These are phyloP conservation scores for Microdochium trichocladiopsis DNA, from an alignment of 2,329 filamentous ascomycete species.

Conservation along the genomic window DNA sequence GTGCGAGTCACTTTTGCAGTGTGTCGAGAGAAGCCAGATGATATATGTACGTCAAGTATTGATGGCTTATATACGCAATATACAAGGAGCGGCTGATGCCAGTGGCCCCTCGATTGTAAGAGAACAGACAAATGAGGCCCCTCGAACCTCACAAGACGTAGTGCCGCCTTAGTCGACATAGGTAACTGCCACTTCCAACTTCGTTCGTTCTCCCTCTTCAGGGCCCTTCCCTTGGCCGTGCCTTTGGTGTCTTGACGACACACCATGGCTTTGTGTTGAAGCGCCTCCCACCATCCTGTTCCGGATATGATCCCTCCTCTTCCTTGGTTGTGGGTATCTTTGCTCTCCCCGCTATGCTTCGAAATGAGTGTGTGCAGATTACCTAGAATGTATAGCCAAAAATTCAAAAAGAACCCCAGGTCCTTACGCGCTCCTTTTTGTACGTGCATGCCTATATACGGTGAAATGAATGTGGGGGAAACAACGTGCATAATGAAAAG, in stretches of 20 bases:
- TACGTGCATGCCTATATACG: not conserved
- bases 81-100: not conserved
- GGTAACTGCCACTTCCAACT: not conserved
- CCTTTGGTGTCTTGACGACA: too few species aligned
- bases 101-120: not conserved
- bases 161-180: not conserved
- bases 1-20: too few species aligned
- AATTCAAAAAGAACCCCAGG: not conserved
- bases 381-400: not conserved
- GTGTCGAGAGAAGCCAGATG: too few species aligned
- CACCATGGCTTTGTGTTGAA: too few species aligned
- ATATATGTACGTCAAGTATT: not conserved
- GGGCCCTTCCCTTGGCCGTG: too few species aligned
- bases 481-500: not conserved
- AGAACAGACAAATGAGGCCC: too few species aligned
- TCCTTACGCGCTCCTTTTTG: not conserved
- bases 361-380: not conserved
- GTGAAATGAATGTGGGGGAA: not conserved
- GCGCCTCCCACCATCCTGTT: too few species aligned
- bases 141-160: not conserved
- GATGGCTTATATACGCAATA: not conserved
- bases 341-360: not conserved
- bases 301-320: too few species aligned
- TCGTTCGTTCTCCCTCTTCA: not conserved
- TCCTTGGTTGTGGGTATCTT: not conserved